Evolutionary conservation across 371 early-diverging fungal genomes (phyloP).

Genomic region (Mortierella sp.): DNA sequence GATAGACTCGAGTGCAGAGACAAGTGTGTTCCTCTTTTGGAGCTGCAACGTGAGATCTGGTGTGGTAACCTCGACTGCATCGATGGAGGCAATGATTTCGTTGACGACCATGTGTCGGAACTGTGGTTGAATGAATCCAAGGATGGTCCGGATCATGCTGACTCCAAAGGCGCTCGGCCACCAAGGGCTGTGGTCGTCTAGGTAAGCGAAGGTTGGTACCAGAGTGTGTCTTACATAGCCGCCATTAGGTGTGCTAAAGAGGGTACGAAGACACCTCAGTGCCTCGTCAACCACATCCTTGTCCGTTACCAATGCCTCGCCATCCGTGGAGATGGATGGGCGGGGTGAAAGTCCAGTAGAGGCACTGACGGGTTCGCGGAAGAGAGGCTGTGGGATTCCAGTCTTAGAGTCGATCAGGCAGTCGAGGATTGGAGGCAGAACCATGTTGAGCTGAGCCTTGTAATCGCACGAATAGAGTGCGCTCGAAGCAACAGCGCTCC

Average conservation of each 20-base stretch:
- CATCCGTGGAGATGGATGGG: constrained; percentile 36
- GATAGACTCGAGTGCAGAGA: constrained; percentile 65
- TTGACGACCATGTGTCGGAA: constrained; percentile 75
- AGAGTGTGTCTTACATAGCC: constrained; percentile 60
- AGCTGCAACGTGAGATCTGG: constrained; percentile 41
- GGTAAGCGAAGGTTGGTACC: constrained; percentile 55
- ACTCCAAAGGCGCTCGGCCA: constrained; percentile 63
- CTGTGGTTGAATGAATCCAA: constrained; percentile 70
- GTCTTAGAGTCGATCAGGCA: constrained; percentile 43
- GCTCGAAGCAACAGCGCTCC: constrained; percentile 62
- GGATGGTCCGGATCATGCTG: constrained; percentile 64
- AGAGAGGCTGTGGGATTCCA: constrained; percentile 18
- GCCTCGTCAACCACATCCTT: constrained; percentile 55
- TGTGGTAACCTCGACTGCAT: constrained; percentile 40
- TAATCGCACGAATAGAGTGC: constrained; percentile 66
- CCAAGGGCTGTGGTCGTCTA: constrained; percentile 71
- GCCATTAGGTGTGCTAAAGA: constrained; percentile 62
- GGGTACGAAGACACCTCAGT: constrained; percentile 55
- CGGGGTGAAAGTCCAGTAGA: constrained; percentile 17
- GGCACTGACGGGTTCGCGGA: constrained; percentile 10
- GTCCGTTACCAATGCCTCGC: constrained; percentile 45
- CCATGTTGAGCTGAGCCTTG: constrained; percentile 61
- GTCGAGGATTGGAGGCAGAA: constrained; percentile 67
- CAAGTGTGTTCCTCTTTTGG: constrained; percentile 65
- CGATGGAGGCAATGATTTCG: constrained; percentile 69